phyloP scores from a whole-genome alignment of 345 rosid genomes.

The Eucalyptus erythrocorys region DNA sequence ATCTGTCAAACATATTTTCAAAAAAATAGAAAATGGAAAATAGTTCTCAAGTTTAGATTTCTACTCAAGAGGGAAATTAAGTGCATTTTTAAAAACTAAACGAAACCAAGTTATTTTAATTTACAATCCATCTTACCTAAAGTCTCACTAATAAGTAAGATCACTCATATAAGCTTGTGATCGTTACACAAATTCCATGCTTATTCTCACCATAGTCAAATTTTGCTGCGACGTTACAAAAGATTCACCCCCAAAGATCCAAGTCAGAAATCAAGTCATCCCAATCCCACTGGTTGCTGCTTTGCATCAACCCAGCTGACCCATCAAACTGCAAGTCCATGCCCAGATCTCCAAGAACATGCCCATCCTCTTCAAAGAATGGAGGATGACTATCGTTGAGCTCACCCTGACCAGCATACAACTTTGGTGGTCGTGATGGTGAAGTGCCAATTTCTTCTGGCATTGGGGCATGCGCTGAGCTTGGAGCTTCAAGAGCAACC shows the following conservation, averaged over 20 bases:
- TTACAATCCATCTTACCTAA: background rate
- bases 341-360: background rate
- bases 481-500: background rate
- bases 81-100: background rate
- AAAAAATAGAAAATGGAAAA: background rate
- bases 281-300: constrained; percentile 6
- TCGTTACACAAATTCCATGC: background rate
- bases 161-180: background rate
- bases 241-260: constrained; percentile 8
- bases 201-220: background rate
- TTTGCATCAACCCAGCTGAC: background rate
- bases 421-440: background rate
- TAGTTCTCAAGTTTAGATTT: background rate
- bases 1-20: background rate
- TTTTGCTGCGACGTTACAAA: background rate
- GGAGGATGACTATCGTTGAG: background rate
- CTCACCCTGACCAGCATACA: background rate
- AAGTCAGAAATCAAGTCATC: constrained; percentile 10
- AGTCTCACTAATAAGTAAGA: background rate
- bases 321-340: constrained; percentile 4
- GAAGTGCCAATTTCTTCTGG: background rate
- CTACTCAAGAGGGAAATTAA: background rate
- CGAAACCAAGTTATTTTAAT: background rate
- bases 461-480: background rate
- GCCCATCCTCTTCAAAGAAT: background rate